A percentile compares a stretch with the other conserved stretches of the same genome.
phyloP scores from a whole-genome alignment of 805 yeast genomes.

The Groenewaldozyma salmanticensis region DNA sequence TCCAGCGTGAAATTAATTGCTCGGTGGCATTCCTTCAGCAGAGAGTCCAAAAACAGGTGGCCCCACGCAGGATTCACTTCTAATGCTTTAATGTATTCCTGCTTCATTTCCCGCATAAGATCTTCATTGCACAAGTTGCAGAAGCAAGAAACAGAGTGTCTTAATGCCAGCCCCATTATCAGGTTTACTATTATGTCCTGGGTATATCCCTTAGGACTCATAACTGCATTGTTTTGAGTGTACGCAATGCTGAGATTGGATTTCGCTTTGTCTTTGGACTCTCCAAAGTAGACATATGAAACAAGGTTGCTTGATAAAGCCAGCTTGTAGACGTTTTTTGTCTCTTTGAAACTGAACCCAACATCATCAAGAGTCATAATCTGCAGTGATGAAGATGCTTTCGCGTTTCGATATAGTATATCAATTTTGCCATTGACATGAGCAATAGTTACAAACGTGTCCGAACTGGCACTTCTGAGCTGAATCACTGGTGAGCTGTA shows the following conservation, averaged over 20 bases:
- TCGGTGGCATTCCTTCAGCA: constrained; percentile 61
- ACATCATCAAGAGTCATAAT: constrained; percentile 14
- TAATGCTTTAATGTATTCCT: constrained; percentile 31
- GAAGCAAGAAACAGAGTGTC: constrained; percentile 65
- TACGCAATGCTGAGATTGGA: neutral
- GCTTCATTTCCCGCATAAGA: constrained; percentile 45
- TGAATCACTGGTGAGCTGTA: constrained; percentile 9
- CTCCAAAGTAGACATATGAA: constrained; percentile 18
- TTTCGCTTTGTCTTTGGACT: neutral
- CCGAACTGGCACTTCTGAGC: constrained; percentile 10
- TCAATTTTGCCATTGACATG: constrained; percentile 14
- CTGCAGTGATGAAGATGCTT: constrained; percentile 9
- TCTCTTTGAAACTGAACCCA: constrained; percentile 15
- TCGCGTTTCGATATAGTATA: constrained; percentile 9
- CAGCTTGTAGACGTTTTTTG: constrained; percentile 11
- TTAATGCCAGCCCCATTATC: constrained; percentile 52
- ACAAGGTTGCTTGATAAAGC: constrained; percentile 27
- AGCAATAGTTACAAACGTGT: constrained; percentile 9
- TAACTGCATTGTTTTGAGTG: neutral
- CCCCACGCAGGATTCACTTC: constrained; percentile 17
- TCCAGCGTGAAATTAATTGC: constrained; percentile 66
- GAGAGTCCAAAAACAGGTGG: constrained; percentile 31
- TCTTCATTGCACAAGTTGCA: constrained; percentile 62
- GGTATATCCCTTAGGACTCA: neutral
- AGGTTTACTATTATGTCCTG: constrained; percentile 29